These are phyloP conservation scores for Huntiella abstrusa DNA, from an alignment of 2,329 filamentous ascomycete species.

Conservation along the genomic window DNA sequence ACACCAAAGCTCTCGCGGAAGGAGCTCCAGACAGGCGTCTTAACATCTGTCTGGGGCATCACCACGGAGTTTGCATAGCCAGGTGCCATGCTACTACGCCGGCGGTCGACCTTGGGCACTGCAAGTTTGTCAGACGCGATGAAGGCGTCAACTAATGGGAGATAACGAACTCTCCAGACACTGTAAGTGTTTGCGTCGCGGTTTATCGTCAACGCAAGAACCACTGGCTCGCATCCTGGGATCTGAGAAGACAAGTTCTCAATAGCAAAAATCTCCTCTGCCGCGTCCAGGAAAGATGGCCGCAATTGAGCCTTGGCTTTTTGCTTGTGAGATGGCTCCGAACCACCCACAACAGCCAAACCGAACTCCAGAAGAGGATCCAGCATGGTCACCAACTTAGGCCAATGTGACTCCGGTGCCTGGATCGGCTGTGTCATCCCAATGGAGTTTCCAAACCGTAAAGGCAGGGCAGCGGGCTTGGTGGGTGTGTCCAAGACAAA, in stretches of 20 bases:
- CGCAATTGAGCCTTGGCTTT: conserved; percentile 17
- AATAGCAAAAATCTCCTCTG: conserved; percentile 71
- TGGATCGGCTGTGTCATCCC: conserved; percentile 39
- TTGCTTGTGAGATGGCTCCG: conserved; percentile 21
- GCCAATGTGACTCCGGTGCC: conserved; percentile 41
- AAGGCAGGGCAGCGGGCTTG: conserved; percentile 33
- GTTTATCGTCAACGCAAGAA: conserved; percentile 68
- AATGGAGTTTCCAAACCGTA: conserved; percentile 33
- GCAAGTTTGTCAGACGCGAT: conserved; percentile 17
- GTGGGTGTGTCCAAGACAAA: conserved; percentile 40
- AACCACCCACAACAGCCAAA: conserved; percentile 45
- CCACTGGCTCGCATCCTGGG: conserved; percentile 29
- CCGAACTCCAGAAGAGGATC: conserved; percentile 77
- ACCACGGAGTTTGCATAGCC: conserved; percentile 18
- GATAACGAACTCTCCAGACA: conserved; percentile 67
- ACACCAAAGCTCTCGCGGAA: conserved; percentile 62
- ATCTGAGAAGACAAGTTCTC: conserved; percentile 43
- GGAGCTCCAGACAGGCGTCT: conserved; percentile 54
- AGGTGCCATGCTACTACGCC: conserved; percentile 47
- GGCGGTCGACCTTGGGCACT: conserved; percentile 24
- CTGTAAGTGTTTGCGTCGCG: conserved; percentile 58
- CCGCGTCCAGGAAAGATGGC: conserved; percentile 44
- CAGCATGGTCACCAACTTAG: conserved; percentile 63
- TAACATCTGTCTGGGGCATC: conserved; percentile 21
- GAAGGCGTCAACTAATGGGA: conserved; percentile 45